phyloP scores from a whole-genome alignment of 306 rosid genomes.

The Vicia faba region DNA sequence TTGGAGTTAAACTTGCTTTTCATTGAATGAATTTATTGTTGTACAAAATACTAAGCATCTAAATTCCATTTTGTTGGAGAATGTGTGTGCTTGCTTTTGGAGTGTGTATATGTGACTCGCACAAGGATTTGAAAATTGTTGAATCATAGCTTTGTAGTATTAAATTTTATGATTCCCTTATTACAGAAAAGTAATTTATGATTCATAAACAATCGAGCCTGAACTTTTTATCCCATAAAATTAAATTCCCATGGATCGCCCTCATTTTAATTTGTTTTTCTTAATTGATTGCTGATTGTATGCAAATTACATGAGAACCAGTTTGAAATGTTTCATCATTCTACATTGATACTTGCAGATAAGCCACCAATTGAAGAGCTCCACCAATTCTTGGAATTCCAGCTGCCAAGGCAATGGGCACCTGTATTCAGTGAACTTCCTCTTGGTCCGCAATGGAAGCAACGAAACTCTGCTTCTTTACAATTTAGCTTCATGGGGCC shows the following conservation, averaged over 20 bases:
- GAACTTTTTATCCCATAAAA: constrained; percentile 1
- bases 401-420: constrained; percentile 98
- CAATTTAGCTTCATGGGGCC: constrained; percentile 98
- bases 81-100: neutral
- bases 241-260: constrained; percentile 11
- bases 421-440: constrained; percentile 98
- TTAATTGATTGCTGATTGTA: constrained; percentile 1
- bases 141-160: neutral
- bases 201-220: neutral
- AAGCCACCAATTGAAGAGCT: constrained; percentile 95
- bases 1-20: neutral
- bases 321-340: constrained; percentile 30
- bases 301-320: constrained; percentile 9
- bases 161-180: constrained; percentile 2
- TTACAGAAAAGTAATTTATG: neutral
- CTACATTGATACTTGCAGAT: constrained; percentile 55
- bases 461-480: constrained; percentile 66
- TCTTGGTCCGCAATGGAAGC: constrained; percentile 94
- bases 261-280: constrained; percentile 1
- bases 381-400: constrained; percentile 97
- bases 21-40: neutral
- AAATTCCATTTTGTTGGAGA: constrained; percentile 6
- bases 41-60: neutral
- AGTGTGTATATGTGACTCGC: too few species aligned
- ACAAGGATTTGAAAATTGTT: too few species aligned